Conservation (phyloP, 768 basidiomycete species). For the Termitomyces sp. region DNA sequence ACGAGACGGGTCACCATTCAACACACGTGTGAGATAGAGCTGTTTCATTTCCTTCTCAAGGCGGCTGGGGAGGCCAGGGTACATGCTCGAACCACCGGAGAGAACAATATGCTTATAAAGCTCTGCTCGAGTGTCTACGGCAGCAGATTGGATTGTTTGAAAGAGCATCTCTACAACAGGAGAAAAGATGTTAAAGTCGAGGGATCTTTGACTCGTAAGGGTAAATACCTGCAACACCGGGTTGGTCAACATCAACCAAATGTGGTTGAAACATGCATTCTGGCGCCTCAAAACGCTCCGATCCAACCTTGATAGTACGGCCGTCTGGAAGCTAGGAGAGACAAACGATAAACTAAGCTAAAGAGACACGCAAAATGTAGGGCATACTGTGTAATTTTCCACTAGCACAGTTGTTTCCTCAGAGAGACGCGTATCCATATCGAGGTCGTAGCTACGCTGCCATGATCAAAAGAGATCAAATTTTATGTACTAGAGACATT, state of each 20-base stretch:
- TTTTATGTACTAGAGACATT: constrained; percentile 13
- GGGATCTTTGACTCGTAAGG: not conserved
- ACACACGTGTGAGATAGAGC: constrained; percentile 88
- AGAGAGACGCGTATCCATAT: constrained; percentile 85
- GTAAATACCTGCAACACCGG: constrained; percentile 82
- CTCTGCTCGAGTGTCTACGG: constrained; percentile 84
- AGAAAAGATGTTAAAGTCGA: not conserved
- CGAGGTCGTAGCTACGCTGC: constrained; percentile 81
- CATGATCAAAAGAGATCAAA: not conserved
- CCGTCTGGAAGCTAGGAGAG: constrained; percentile 81
- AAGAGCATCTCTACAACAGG: constrained; percentile 82
- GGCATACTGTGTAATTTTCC: constrained; percentile 86
- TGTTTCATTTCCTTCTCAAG: constrained; percentile 99
- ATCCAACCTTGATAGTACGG: constrained; percentile 93
- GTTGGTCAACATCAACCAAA: constrained; percentile 94
- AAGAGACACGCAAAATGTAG: not conserved
- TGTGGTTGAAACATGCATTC: constrained; percentile 99
- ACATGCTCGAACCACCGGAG: constrained; percentile 98
- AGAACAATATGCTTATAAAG: constrained; percentile 98
- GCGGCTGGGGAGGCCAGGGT: constrained; percentile 93
- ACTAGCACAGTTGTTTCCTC: constrained; percentile 97
- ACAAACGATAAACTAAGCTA: not conserved
- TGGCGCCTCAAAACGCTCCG: constrained; percentile 97
- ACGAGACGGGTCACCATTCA: constrained; percentile 76
- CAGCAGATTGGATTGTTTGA: constrained; percentile 89